These are phyloP conservation scores for Rhodofomes roseus DNA, from an alignment of 1,284 basidiomycete species.

Conservation along the genomic window DNA sequence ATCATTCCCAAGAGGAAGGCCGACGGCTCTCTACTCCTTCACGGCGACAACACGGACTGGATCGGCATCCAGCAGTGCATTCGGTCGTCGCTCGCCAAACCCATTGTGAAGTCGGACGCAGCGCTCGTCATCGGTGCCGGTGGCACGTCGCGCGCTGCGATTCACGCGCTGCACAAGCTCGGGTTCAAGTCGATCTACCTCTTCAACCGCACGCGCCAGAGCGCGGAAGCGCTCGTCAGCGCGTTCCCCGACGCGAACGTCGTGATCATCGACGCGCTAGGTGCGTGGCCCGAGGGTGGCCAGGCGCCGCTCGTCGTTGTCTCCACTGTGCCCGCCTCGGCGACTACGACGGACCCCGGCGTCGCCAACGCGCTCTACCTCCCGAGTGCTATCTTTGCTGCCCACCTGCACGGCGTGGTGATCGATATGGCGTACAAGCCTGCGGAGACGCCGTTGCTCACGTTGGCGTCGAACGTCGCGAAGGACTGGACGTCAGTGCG, in stretches of 20 bases:
- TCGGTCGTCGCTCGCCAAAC: conserved; percentile 34
- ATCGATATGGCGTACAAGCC: conserved; percentile 94
- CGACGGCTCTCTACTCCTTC: conserved; percentile 50
- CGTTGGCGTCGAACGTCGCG: conserved; percentile 44
- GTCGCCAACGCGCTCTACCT: conserved; percentile 48
- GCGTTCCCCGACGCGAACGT: conserved; percentile 70
- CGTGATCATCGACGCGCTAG: conserved; percentile 57
- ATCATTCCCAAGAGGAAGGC: conserved; percentile 55
- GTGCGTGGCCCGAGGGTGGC: conserved; percentile 43
- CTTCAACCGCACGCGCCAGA: conserved; percentile 77
- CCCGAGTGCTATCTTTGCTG: conserved; percentile 49
- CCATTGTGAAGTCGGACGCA: conserved; percentile 36
- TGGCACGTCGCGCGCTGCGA: conserved; percentile 88
- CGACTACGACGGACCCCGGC: conserved; percentile 44
- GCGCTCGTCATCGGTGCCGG: conserved; percentile 89
- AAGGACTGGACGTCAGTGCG: conserved; percentile 71
- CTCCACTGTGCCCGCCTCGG: conserved; percentile 82
- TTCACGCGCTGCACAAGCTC: conserved; percentile 79
- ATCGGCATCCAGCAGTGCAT: conserved; percentile 73
- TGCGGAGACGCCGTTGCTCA: conserved; percentile 65
- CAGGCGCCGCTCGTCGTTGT: conserved; percentile 70
- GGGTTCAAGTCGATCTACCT: conserved; percentile 74
- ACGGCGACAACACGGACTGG: conserved; percentile 95
- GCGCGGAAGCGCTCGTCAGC: conserved; percentile 65
- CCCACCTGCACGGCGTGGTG: conserved; percentile 55